A percentile compares a stretch with the other conserved stretches of the same genome.
phyloP scores from a whole-genome alignment of 2,329 filamentous ascomycete species.

The Diaporthe eres region DNA sequence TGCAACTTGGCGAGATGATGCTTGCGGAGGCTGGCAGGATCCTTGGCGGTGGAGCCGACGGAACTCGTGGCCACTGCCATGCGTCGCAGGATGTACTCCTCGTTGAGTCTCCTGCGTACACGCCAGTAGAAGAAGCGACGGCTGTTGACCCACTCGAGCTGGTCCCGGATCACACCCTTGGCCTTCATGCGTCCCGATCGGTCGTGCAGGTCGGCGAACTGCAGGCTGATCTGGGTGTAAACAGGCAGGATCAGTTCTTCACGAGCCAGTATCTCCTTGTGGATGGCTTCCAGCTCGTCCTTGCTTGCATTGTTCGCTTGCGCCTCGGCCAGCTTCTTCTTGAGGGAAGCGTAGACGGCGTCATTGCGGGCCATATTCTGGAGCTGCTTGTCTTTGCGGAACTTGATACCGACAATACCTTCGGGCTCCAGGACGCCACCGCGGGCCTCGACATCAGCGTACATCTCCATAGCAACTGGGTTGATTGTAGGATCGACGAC shows the following conservation, averaged over 20 bases:
- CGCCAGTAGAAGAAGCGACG: slow-evolving; percentile 99
- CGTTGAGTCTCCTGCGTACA: slow-evolving; percentile 93
- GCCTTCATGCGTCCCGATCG: slow-evolving; percentile 98
- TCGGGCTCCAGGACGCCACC: slow-evolving; percentile 98
- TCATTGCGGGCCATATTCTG: slow-evolving; percentile 98
- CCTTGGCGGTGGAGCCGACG: slow-evolving; percentile 55
- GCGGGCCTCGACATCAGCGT: slow-evolving; percentile 93
- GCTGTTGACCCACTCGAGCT: slow-evolving; percentile 88
- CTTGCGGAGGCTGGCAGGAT: slow-evolving; percentile 68
- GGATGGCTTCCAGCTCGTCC: slow-evolving; percentile 84
- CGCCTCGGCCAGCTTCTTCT: slow-evolving; percentile 75
- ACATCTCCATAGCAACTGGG: slow-evolving; percentile 98
- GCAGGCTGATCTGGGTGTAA: slow-evolving; percentile 94
- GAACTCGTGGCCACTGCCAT: slow-evolving; percentile 68
- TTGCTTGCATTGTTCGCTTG: slow-evolving; percentile 75
- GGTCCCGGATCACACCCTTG: slow-evolving; percentile 91
- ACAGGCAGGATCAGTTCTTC: slow-evolving; percentile 93
- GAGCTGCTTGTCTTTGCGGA: slow-evolving; percentile 96
- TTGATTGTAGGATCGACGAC: slow-evolving; percentile 99
- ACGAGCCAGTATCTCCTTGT: slow-evolving; percentile 85
- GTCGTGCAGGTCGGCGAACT: slow-evolving; percentile 98
- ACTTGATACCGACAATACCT: slow-evolving; percentile 99
- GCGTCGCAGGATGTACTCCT: slow-evolving; percentile 96
- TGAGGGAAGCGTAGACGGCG: slow-evolving; percentile 84
- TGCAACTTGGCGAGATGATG: slow-evolving; percentile 81